Conservation (phyloP, 129 eudicot species). For the Artemisia argyi region DNA sequence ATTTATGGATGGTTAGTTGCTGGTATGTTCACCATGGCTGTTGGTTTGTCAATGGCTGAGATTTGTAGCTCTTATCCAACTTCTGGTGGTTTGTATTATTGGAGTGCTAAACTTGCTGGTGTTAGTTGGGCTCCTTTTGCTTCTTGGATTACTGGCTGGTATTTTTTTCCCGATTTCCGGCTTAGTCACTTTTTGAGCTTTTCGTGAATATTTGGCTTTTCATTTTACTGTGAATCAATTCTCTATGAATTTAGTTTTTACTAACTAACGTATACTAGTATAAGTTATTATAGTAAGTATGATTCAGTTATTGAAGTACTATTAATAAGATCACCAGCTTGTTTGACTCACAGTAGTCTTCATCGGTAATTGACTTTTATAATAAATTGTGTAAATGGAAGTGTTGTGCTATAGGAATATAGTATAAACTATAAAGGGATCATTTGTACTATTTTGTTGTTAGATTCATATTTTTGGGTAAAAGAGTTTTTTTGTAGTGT, state of each 20-base stretch:
- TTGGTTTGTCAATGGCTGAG: conserved; percentile 98
- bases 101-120: conserved; percentile 99
- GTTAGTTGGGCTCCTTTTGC: conserved; percentile 96
- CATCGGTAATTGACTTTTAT: neutral
- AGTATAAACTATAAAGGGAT: neutral
- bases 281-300: neutral
- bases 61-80: conserved; percentile 96
- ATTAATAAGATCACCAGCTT: too few species aligned
- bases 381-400: too few species aligned
- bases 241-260: too few species aligned
- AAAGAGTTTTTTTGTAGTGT: neutral
- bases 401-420: too few species aligned
- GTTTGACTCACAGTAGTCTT: neutral
- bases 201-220: neutral
- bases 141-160: conserved; percentile 99
- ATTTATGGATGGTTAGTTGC: conserved; percentile 90
- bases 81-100: conserved; percentile 96
- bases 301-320: neutral
- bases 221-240: too few species aligned
- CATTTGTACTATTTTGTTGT: neutral
- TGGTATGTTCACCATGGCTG: conserved; percentile 79
- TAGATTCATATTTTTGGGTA: neutral
- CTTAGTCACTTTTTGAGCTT: neutral
- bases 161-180: neutral
- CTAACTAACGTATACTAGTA: too few species aligned